A percentile compares a stretch with the other conserved stretches of the same genome.
Evolutionary conservation across 1,139 yeast genomes (phyloP).

Genomic region (Zygoascus sp.): DNA sequence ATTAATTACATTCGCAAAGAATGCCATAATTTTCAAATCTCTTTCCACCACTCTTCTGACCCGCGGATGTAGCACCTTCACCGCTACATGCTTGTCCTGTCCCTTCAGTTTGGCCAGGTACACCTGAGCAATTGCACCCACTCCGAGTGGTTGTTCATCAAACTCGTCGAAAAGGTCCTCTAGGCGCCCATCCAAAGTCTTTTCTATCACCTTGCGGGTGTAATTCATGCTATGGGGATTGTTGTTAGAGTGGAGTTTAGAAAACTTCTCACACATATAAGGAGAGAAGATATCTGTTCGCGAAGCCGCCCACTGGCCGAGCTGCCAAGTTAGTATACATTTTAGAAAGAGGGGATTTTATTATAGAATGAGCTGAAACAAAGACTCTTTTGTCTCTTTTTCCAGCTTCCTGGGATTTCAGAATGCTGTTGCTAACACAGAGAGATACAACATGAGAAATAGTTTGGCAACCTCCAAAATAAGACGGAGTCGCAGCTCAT

Average conservation of each 20-base stretch:
- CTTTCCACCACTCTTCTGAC: constrained; percentile 69
- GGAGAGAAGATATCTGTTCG: constrained; percentile 88
- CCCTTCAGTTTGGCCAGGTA: constrained; percentile 61
- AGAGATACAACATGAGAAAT: constrained; percentile 1
- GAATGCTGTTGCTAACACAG: not conserved
- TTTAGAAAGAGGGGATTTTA: not conserved
- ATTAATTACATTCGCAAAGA: constrained; percentile 69
- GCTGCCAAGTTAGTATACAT: constrained; percentile 23
- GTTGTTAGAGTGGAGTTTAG: constrained; percentile 77
- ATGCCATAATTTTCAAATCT: constrained; percentile 77
- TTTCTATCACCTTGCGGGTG: constrained; percentile 51
- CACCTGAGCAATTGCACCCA: constrained; percentile 97
- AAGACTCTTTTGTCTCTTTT: not conserved
- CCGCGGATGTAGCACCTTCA: constrained; percentile 86
- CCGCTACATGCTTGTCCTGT: constrained; percentile 47
- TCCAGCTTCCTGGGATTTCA: too few relatives aligned
- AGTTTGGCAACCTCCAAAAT: constrained; percentile 1
- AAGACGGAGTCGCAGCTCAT: not conserved
- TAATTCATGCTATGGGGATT: constrained; percentile 61
- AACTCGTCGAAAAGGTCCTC: constrained; percentile 83
- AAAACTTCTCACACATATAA: constrained; percentile 72
- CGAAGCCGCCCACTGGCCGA: constrained; percentile 99
- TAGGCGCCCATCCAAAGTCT: constrained; percentile 39
- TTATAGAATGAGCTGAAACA: not conserved
- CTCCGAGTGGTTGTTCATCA: constrained; percentile 72